phyloP scores from a whole-genome alignment of 495 filamentous ascomycete genomes.

The Annulohypoxylon nitens region DNA sequence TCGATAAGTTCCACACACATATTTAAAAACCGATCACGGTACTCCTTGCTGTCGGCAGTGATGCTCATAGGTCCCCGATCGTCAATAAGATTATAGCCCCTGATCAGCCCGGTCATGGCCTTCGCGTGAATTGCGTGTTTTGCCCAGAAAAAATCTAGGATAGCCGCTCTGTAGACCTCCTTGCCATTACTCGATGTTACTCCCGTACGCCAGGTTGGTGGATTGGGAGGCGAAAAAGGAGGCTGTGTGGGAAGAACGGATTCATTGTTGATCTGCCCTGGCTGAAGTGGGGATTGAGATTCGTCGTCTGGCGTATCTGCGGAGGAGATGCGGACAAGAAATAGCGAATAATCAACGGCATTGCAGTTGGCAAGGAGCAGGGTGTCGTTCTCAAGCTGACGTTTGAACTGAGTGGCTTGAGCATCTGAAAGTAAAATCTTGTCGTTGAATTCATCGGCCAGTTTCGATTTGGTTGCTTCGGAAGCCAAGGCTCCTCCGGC shows the following conservation, averaged over 20 bases:
- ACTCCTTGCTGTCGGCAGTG: constrained; percentile 74
- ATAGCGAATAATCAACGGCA: constrained; percentile 77
- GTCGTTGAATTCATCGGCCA: constrained; percentile 74
- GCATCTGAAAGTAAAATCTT: constrained; percentile 67
- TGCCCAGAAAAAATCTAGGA: constrained; percentile 81
- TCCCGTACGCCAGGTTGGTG: constrained; percentile 68
- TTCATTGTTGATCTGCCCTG: constrained; percentile 20
- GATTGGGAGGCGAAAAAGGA: constrained; percentile 50
- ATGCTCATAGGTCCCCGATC: constrained; percentile 76
- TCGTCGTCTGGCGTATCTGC: constrained; percentile 32
- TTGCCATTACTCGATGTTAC: constrained; percentile 69
- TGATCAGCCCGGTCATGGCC: constrained; percentile 71
- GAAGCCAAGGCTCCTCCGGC: constrained; percentile 69
- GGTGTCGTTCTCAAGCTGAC: constrained; percentile 68
- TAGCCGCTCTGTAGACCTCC: constrained; percentile 71
- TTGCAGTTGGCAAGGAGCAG: constrained; percentile 69
- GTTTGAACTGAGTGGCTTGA: constrained; percentile 65
- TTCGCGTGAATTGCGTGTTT: constrained; percentile 73
- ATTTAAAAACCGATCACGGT: constrained; percentile 71
- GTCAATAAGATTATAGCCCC: constrained; percentile 70
- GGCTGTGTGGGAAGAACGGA: constrained; percentile 38
- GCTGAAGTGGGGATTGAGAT: constrained; percentile 41
- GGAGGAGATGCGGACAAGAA: constrained; percentile 68
- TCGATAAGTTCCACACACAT: constrained; percentile 71
- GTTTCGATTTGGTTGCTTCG: constrained; percentile 68